Evolutionary conservation across 768 basidiomycete genomes (phyloP), one percentile per base, ranked within the genome.

Genomic region (Tulasnella sp.): DNA sequence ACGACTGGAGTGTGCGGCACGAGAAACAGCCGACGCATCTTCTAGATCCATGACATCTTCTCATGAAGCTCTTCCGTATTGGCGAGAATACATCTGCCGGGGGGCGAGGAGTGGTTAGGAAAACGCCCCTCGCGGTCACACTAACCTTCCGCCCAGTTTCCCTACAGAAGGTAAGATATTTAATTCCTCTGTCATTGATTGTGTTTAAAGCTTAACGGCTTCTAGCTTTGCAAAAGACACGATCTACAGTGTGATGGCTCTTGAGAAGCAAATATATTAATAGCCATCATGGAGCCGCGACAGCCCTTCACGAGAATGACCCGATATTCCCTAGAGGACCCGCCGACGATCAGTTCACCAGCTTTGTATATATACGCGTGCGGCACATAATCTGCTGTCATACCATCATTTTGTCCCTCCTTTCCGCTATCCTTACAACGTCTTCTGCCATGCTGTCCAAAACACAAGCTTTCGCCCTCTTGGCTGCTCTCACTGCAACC

Each of bases 21-120:
- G 76, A 31, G 68, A 45, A 45, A 40, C 38, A 36, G 45, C 7
- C 5, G 78, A 38, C 9, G 77, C 78, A 4, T 72, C 69, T 72
- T 78, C 78, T 17, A 78, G 77, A 14, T 71, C 40, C 25, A 49
- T 42, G 45, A 78, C 14, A 78, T 78, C 42, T 71, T 52, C 77
- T 77, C 77, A 69, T 78, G 78, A 38, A 78, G 77, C 45, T 78
- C 78, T 67, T 78, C 78, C 9, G 78, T 78, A 71, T 78, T 78
- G 68, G 78, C 78, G 70, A 78, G 78, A 67, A 78, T 78, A 71
- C 78, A 78, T 40, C 78, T 78, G 71, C 67, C 49, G 49, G n/a
- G 17, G 54, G 39, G 34, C 19, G 52, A 58, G 49, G 29, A 64
- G 0, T 64, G 31, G 29, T 31, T 22, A 74, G 25, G 49, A 74